Evolutionary conservation across 140 eudicot genomes (phyloP).

Genomic region (Oenanthe javanica): DNA sequence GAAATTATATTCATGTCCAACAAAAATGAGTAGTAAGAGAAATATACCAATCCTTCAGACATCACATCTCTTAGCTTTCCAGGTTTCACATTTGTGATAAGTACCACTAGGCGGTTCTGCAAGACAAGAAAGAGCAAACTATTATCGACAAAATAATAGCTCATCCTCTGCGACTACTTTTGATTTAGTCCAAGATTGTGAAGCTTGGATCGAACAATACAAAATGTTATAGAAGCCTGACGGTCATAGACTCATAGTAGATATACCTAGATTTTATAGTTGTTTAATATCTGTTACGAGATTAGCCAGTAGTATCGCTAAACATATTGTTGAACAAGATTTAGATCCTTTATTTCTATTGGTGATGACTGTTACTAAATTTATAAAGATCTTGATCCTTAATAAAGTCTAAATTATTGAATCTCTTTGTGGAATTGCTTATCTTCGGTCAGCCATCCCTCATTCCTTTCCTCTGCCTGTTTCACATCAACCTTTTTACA

Average conservation of each 20-base stretch:
- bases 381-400: neutral
- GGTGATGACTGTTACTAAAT: neutral
- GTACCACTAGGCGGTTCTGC: constrained; percentile 87
- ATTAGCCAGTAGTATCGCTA: neutral
- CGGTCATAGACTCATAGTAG: neutral
- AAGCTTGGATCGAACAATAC: neutral
- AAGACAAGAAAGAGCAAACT: constrained; percentile 2
- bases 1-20: neutral
- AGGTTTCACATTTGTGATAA: constrained; percentile 91
- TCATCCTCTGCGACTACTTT: neutral
- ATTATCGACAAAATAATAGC: neutral
- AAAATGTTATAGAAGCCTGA: neutral
- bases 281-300: neutral
- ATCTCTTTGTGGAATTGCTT: neutral
- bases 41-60: constrained; percentile 92
- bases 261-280: neutral
- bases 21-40: constrained; percentile 6
- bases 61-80: constrained; percentile 92
- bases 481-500: neutral
- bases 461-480: neutral
- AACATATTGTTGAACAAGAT: neutral
- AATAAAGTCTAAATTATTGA: neutral
- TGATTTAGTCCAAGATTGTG: neutral
- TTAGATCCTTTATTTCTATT: neutral
- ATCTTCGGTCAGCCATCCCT: neutral